These are phyloP conservation scores for Ganoderma lingzhi DNA, from an alignment of 1,284 basidiomycete genomes.

Conservation along the genomic window DNA sequence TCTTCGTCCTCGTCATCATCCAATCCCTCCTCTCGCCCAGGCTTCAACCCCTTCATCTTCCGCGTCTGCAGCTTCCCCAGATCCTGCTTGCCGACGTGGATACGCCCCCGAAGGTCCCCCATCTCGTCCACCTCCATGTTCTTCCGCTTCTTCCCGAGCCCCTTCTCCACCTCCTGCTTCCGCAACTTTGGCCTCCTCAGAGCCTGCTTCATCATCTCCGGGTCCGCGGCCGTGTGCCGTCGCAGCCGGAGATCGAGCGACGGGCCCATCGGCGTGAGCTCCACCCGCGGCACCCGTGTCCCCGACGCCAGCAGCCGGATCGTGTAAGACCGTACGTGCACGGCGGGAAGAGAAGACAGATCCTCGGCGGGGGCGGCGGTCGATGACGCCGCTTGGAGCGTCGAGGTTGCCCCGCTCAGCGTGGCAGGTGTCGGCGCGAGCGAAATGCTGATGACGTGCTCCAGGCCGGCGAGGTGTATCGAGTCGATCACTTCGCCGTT, in stretches of 20 bases:
- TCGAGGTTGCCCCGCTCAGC: slow-evolving; percentile 51
- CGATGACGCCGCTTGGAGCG: slow-evolving; percentile 32
- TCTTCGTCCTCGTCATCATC: slow-evolving; percentile 43
- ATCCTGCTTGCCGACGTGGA: slow-evolving; percentile 94
- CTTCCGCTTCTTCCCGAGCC: slow-evolving; percentile 92
- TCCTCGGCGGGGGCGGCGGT: slow-evolving; percentile 47
- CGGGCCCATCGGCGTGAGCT: slow-evolving; percentile 92
- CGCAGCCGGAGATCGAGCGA: slow-evolving; percentile 87
- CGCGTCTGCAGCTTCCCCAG: slow-evolving; percentile 85
- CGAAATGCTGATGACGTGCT: slow-evolving; percentile 91
- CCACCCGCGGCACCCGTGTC: slow-evolving; percentile 80
- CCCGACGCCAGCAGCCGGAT: slow-evolving; percentile 81
- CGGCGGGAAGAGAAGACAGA: slow-evolving; percentile 68
- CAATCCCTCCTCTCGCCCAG: slow-evolving; percentile 43
- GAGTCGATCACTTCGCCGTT: slow-evolving; percentile 87
- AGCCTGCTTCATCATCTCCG: slow-evolving; percentile 84
- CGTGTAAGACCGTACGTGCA: slow-evolving; percentile 93
- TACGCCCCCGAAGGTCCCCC: slow-evolving; percentile 93
- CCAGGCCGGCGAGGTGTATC: slow-evolving; percentile 87
- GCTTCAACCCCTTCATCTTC: slow-evolving; percentile 92
- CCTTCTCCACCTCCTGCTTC: slow-evolving; percentile 86
- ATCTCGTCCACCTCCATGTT: slow-evolving; percentile 98
- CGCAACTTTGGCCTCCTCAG: slow-evolving; percentile 88
- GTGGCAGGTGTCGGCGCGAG: slow-evolving; percentile 71
- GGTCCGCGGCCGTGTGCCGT: slow-evolving; percentile 77